Evolutionary conservation across 2,329 filamentous ascomycete genomes (phyloP).

Genomic region (Waltergamsia citrina): DNA sequence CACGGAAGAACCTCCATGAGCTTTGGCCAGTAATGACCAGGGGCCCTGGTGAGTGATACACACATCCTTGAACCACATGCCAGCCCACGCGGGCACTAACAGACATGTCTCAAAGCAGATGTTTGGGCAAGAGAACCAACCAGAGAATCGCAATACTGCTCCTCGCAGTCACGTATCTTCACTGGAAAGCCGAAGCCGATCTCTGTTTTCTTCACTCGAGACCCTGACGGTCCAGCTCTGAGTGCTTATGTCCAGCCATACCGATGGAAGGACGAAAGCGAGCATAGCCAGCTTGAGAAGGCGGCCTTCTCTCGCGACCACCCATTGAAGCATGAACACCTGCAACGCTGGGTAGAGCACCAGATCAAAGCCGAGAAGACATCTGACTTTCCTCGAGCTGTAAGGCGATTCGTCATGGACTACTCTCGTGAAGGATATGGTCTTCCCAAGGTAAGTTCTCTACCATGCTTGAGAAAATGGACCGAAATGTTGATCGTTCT

Average conservation of each 20-base stretch:
- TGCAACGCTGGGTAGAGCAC: conserved; percentile 26
- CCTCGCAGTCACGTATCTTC: conserved; percentile 22
- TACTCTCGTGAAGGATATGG: conserved; percentile 24
- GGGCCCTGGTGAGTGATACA: conserved; percentile 23
- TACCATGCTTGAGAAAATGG: conserved; percentile 5
- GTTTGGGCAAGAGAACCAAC: conserved; percentile 24
- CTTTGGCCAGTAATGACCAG: conserved; percentile 27
- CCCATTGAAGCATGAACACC: conserved; percentile 22
- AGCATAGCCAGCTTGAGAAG: conserved; percentile 18
- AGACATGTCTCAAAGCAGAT: conserved; percentile 14
- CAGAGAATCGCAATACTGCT: conserved; percentile 22
- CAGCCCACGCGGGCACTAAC: background rate
- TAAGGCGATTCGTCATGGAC: conserved; percentile 25
- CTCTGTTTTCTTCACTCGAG: conserved; percentile 23
- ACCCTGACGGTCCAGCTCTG: conserved; percentile 25
- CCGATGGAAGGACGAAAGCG: conserved; percentile 17
- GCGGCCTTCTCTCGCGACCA: conserved; percentile 25
- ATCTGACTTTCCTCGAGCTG: conserved; percentile 19
- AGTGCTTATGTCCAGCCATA: conserved; percentile 28
- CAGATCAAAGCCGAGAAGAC: conserved; percentile 15
- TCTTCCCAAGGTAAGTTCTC: conserved; percentile 26
- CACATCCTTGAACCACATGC: conserved; percentile 7
- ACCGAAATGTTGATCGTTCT: background rate
- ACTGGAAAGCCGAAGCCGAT: conserved; percentile 25
- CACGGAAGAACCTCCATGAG: conserved; percentile 23